phyloP scores from a whole-genome alignment of 1,284 basidiomycete genomes.

The Tilletia caries region DNA sequence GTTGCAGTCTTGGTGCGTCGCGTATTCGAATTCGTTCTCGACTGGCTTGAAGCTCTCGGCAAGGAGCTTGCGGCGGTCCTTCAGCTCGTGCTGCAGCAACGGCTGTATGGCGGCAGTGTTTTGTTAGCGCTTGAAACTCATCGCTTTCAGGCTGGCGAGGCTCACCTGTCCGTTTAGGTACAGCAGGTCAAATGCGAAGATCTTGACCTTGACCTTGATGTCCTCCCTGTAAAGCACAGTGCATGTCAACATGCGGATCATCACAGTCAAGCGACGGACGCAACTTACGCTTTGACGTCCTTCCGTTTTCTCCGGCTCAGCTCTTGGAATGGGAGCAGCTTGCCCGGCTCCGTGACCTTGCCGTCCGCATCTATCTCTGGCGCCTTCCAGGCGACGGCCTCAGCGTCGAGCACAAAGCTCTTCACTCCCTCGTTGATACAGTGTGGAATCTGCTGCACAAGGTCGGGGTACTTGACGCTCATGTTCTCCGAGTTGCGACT shows the following conservation, averaged over 20 bases:
- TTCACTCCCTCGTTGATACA: constrained; percentile 64
- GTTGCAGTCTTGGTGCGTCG: constrained; percentile 81
- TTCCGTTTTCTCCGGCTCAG: constrained; percentile 91
- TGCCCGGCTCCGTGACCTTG: constrained; percentile 47
- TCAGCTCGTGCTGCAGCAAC: constrained; percentile 23
- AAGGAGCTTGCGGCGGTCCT: constrained; percentile 69
- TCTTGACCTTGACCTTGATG: constrained; percentile 88
- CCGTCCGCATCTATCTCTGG: constrained; percentile 49
- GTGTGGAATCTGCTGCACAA: constrained; percentile 84
- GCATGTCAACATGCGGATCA: not conserved
- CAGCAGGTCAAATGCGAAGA: constrained; percentile 92
- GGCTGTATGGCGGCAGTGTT: constrained; percentile 8
- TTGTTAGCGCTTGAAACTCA: not conserved
- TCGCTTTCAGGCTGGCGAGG: constrained; percentile 57
- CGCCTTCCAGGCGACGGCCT: constrained; percentile 92
- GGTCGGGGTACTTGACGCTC: constrained; percentile 98
- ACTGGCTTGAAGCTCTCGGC: constrained; percentile 76
- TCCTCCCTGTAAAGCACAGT: constrained; percentile 62
- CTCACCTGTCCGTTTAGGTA: constrained; percentile 78
- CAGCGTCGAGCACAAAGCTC: constrained; percentile 90
- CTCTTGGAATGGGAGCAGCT: constrained; percentile 95
- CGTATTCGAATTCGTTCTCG: constrained; percentile 86
- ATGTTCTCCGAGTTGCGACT: constrained; percentile 98
- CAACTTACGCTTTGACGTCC: constrained; percentile 72
- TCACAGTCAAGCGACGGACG: not conserved